A percentile compares a stretch with the other conserved stretches of the same genome.
phyloP scores from a whole-genome alignment of 805 yeast genomes.

The Teunomyces panamensis region DNA sequence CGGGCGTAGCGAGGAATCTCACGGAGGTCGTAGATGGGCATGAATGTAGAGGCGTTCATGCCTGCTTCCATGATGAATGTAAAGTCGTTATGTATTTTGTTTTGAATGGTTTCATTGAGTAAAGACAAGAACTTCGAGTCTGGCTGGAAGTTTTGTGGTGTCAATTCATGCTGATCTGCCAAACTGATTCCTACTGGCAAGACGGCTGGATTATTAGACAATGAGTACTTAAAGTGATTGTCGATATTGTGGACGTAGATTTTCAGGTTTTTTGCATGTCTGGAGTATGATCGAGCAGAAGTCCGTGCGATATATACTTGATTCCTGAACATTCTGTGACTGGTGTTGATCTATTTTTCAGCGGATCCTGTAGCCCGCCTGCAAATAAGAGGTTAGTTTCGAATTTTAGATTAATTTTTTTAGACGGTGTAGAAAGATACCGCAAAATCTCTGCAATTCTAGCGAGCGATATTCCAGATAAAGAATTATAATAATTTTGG shows the following conservation, averaged over 20 bases:
- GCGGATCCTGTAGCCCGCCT: background rate
- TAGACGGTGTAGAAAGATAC: background rate
- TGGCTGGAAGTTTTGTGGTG: conserved; percentile 21
- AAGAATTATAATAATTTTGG: too few species aligned
- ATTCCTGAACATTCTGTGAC: background rate
- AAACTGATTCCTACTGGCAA: conserved; percentile 7
- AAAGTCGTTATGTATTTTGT: conserved; percentile 41
- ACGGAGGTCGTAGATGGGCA: conserved; percentile 74
- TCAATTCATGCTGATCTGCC: conserved; percentile 7
- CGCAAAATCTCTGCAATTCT: background rate
- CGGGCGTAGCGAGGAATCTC: conserved; percentile 62
- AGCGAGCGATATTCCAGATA: too few species aligned
- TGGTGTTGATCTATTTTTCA: background rate
- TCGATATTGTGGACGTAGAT: conserved; percentile 9
- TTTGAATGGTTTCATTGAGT: conserved; percentile 25
- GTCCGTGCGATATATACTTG: background rate
- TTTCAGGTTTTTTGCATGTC: conserved; percentile 6
- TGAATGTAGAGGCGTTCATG: conserved; percentile 47
- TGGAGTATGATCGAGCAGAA: background rate
- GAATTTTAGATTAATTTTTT: too few species aligned
- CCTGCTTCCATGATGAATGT: conserved; percentile 56
- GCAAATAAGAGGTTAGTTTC: background rate
- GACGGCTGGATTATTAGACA: conserved; percentile 9
- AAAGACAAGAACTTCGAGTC: conserved; percentile 26
- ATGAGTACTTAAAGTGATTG: conserved; percentile 8